Percentiles rank a stretch among this genome's conserved stretches.
Evolutionary conservation across 352 stramenopile genomes (phyloP).

Genomic region (Phytophthora hibernalis): DNA sequence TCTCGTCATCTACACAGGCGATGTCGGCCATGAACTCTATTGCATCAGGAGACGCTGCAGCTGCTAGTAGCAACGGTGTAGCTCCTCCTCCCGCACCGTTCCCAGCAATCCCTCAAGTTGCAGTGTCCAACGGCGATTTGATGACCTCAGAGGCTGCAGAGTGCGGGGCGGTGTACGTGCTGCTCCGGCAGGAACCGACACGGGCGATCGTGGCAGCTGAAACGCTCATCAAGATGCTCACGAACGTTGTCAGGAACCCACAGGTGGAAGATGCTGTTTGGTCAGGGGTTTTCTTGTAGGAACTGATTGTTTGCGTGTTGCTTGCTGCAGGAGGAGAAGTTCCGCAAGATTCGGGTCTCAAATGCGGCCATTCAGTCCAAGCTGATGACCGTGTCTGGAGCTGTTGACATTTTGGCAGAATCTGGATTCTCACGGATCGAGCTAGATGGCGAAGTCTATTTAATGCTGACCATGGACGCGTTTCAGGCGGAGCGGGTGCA

Average conservation of each 20-base stretch:
- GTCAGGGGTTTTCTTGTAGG: not conserved
- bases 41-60: constrained; percentile 12
- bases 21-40: constrained; percentile 66
- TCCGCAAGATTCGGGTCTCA: constrained; percentile 66
- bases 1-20: constrained; percentile 69
- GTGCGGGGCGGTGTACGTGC: constrained; percentile 64
- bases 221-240: constrained; percentile 77
- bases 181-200: constrained; percentile 61
- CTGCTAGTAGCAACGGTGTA: not conserved
- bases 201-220: constrained; percentile 62
- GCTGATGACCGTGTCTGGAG: constrained; percentile 61
- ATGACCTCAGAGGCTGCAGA: constrained; percentile 9
- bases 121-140: not conserved
- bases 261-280: constrained; percentile 37
- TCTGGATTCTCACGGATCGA: constrained; percentile 53
- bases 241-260: constrained; percentile 69
- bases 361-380: constrained; percentile 73
- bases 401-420: constrained; percentile 65
- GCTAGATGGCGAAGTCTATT: constrained; percentile 62
- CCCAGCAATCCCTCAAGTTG: constrained; percentile 18
- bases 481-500: constrained; percentile 58
- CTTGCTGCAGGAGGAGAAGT: constrained; percentile 69
- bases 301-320: not conserved
- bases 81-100: constrained; percentile 32
- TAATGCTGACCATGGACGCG: constrained; percentile 51